Evolutionary conservation across 73 alveolate species (phyloP).

Genomic region (Stentor roeselii): DNA sequence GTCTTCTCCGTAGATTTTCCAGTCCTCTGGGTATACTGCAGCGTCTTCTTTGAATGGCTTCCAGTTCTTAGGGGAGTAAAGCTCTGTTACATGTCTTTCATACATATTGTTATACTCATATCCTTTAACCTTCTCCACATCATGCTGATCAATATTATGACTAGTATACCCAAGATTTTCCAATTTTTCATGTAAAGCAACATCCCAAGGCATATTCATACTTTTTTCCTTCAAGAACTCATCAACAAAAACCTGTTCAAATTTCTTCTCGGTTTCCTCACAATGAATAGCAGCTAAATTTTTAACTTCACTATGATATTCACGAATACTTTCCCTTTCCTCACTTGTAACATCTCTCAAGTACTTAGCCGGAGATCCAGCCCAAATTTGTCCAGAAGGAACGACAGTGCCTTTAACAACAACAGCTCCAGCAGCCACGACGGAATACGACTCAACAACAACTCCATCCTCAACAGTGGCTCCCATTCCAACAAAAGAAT

Average conservation of each 20-base stretch:
- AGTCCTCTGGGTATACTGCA: conserved; percentile 58
- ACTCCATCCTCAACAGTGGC: conserved; percentile 46
- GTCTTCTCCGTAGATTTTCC: conserved; percentile 58
- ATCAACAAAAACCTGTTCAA: conserved; percentile 32
- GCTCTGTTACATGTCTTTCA: conserved; percentile 33
- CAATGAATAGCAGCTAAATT: conserved; percentile 46
- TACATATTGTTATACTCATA: conserved; percentile 22
- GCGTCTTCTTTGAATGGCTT: conserved; percentile 52
- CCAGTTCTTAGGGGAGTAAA: conserved; percentile 30
- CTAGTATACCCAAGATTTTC: conserved; percentile 19
- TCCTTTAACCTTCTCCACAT: conserved; percentile 38
- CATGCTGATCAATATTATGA: conserved; percentile 47
- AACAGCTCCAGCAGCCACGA: conserved; percentile 69
- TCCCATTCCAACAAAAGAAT: conserved; percentile 65
- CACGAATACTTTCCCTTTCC: conserved; percentile 54
- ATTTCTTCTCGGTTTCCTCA: conserved; percentile 59
- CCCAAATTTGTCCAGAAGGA: conserved; percentile 66
- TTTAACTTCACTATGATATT: conserved; percentile 35
- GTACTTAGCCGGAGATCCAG: conserved; percentile 68
- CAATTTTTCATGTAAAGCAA: neutral
- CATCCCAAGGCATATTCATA: neutral
- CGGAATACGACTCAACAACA: conserved; percentile 49
- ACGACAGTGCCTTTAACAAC: conserved; percentile 43
- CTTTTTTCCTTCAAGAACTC: conserved; percentile 17
- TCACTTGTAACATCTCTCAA: conserved; percentile 60